Base-by-base conservation (phyloP, 2,329 filamentous ascomycete species). In the Monilinia fructicola region DNA sequence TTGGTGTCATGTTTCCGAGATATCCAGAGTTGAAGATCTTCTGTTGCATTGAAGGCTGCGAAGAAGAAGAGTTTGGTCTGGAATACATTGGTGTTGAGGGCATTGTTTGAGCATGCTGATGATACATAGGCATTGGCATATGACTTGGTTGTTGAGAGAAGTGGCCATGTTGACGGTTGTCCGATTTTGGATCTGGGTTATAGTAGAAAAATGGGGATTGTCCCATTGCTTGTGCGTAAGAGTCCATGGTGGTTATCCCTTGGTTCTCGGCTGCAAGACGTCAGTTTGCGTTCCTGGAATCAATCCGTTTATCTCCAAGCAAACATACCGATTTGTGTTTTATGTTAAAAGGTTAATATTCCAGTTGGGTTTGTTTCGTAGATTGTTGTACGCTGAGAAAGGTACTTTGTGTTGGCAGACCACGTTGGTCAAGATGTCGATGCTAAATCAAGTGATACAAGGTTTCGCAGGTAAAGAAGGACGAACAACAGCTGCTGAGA, bases 201-300 rank as follows among this genome's bases (percentile, higher is more conserved):
- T 94, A 96, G 84, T 93, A 95, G 85, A 91, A 93, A 83, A 93
- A 96, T 67, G 90, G 83, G 71, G 88, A 86, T 80, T 91, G 89
- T 69, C 84, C 87, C 83, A 91, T 86, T 74, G 84, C 78, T 78
- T 84, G 86, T 74, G 79, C 66, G 50, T 76, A 75, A 71, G 73
- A 73, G 67, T 77, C 75, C 76, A 77, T 77, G 42, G 59, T 68
- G 67, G 67, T 52, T 69, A 31, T 59, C 60, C 23, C 67, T 65
- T 52, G 46, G 54, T 67, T 68, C 52, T 65, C 44, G 64, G 59
- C 60, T 74, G 68, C 28, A 42, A 50, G 42, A 61, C 66, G 72
- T 75, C 68, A 75, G 74, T 72, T 72, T 62, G 67, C 64, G 65
- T 68, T 70, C 56, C 53, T 69, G 54, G 61, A 56, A 60, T 52